Conservation (phyloP, 78 protist species). For the Dictyostelium citrinum region DNA sequence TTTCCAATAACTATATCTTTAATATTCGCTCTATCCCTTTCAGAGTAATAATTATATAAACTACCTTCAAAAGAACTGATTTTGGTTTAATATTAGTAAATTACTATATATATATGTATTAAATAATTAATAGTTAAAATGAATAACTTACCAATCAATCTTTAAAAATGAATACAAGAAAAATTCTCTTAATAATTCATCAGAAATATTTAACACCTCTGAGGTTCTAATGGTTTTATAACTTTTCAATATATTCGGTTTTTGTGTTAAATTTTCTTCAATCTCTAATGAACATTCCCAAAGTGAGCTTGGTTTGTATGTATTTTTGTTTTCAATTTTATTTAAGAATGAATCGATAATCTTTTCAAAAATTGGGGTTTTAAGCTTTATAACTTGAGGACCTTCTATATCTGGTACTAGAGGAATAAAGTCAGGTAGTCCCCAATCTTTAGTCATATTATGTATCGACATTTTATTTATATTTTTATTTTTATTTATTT, state of each 20-base stretch:
- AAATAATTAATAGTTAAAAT: background rate
- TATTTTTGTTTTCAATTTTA: too few species aligned
- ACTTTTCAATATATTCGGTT: background rate
- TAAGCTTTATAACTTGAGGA: background rate
- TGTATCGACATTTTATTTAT: too few species aligned
- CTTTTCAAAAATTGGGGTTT: background rate
- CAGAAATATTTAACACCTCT: background rate
- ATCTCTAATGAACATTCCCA: background rate
- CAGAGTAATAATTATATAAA: background rate
- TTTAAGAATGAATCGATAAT: background rate
- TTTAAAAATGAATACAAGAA: background rate
- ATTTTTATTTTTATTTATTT: too few species aligned
- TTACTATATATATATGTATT: too few species aligned
- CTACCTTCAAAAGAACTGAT: background rate
- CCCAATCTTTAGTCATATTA: background rate
- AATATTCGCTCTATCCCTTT: background rate
- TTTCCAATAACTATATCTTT: background rate
- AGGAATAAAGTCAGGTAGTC: background rate
- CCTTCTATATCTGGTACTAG: background rate
- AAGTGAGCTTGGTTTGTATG: background rate
- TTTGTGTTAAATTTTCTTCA: background rate
- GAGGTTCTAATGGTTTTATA: background rate
- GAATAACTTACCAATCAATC: background rate
- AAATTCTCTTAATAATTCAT: background rate
- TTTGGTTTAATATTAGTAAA: too few species aligned